These are phyloP conservation scores for Candida cerambycidarum DNA, from an alignment of 805 yeast species.

Conservation along the genomic window DNA sequence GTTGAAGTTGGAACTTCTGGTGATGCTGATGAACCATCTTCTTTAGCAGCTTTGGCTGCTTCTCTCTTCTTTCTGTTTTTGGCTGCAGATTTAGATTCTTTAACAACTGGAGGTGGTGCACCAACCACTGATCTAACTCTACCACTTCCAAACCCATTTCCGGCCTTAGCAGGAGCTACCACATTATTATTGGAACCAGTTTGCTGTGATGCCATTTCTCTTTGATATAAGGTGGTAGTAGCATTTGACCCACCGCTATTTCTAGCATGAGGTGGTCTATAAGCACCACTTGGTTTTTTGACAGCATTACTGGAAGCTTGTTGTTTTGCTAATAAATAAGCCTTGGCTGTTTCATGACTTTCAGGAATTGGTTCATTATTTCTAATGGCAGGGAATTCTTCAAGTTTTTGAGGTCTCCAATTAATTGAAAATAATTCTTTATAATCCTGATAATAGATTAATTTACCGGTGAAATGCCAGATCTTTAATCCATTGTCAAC, in stretches of 20 bases:
- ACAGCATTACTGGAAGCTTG: constrained; percentile 31
- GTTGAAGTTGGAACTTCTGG: too few relatives aligned
- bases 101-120: constrained; percentile 44
- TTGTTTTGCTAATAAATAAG: constrained; percentile 46
- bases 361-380: constrained; percentile 53
- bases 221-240: constrained; percentile 56
- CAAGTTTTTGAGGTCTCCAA: constrained; percentile 74
- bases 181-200: constrained; percentile 17
- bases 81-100: constrained; percentile 63
- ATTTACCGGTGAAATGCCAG: constrained; percentile 88
- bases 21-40: constrained; percentile 9
- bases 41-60: constrained; percentile 11
- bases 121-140: constrained; percentile 55
- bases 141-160: constrained; percentile 1
- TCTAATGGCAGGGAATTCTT: constrained; percentile 55
- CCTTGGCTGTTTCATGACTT: constrained; percentile 71
- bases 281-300: constrained; percentile 79
- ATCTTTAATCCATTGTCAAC: constrained; percentile 94
- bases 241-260: constrained; percentile 28
- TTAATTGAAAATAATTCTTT: constrained; percentile 75
- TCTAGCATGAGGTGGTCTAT: constrained; percentile 96
- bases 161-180: constrained; percentile 18
- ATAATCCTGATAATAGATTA: constrained; percentile 75
- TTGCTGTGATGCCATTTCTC: constrained; percentile 41
- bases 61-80: constrained; percentile 78